A percentile compares a stretch with the other conserved stretches of the same genome.
These are phyloP conservation scores for Torrubiellomyces zombiae DNA, from an alignment of 2,329 filamentous ascomycete species.

Conservation along the genomic window DNA sequence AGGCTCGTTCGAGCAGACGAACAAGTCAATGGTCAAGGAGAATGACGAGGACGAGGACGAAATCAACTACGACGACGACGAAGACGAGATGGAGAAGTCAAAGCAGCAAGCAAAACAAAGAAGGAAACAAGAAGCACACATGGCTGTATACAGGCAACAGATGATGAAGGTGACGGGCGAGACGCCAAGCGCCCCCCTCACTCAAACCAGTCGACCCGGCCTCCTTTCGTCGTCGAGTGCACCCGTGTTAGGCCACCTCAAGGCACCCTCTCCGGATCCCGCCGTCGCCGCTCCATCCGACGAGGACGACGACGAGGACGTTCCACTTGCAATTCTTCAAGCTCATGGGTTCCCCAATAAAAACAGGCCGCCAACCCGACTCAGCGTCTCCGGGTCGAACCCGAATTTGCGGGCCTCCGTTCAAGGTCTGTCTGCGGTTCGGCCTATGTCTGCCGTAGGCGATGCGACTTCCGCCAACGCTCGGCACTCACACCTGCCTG, in stretches of 20 bases:
- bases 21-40: conserved; percentile 30
- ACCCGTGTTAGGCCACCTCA: conserved; percentile 34
- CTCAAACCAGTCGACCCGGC: conserved; percentile 30
- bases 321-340: conserved; percentile 71
- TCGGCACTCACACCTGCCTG: conserved; percentile 41
- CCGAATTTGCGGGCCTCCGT: conserved; percentile 49
- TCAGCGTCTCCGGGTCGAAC: conserved; percentile 49
- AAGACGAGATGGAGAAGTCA: conserved; percentile 64
- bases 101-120: conserved; percentile 59
- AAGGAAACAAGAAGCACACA: conserved; percentile 76
- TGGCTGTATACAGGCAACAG: conserved; percentile 78
- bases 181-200: conserved; percentile 17
- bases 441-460: conserved; percentile 39
- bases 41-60: conserved; percentile 49
- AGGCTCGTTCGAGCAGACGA: conserved; percentile 23
- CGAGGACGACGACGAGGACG: conserved; percentile 80
- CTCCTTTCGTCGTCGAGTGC: conserved; percentile 44
- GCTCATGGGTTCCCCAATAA: conserved; percentile 78
- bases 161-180: conserved; percentile 95
- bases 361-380: conserved; percentile 54
- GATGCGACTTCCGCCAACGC: conserved; percentile 22
- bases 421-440: conserved; percentile 25
- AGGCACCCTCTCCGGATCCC: conserved; percentile 19
- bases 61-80: conserved; percentile 52
- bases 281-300: conserved; percentile 38